Evolutionary conservation across 352 stramenopile genomes (phyloP), one percentile per base, ranked within the genome.

Genomic region (Globisporangium iwayamae): DNA sequence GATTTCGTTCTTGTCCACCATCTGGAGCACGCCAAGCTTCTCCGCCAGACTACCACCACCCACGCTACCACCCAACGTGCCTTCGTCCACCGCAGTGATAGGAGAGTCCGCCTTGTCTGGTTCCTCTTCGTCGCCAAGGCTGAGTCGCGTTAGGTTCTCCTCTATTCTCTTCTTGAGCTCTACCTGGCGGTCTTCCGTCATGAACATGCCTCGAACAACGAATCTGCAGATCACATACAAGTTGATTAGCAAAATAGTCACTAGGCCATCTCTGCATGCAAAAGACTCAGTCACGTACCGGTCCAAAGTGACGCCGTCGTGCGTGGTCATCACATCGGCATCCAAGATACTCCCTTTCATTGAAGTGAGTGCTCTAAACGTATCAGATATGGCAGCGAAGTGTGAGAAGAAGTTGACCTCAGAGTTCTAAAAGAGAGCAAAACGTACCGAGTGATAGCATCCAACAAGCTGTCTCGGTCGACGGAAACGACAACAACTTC

Each of bases 301-400:
- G 63, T 95, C 86, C 13, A 95, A 68, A 25, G 87, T 79, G 14
- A 91, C 85, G 47, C 84, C 78, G 41, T 94, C 86, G 38, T 80
- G 75, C 0, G 86, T 94, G 3, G 86, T 94, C 86, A 94, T 94
- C 28, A 94, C 86, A 60, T 94, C 84, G 1, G 86, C 86, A 56
- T 95, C 86, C 63, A 92, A 65, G 67, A 95, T 95, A 45, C 87
- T 93, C 25, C 86, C 86, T 68, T 93, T 94, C 78, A 94, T 89
- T 32, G 74, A 81, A 18, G 86, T 93, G 30, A 94, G 69, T 0
- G 73, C 86, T 9, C 85, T 86, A 34, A 36, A 25, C 16, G 18
- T 11, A 13, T 10, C 36, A 53, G 8, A 66, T 28, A n/a, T 4
- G 32, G 25, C 30, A 52, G 13, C 25, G 4, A 25, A 30, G 4